Base-by-base conservation (phyloP, 257 asterid genomes). In the Fraxinus quadrangulata region DNA sequence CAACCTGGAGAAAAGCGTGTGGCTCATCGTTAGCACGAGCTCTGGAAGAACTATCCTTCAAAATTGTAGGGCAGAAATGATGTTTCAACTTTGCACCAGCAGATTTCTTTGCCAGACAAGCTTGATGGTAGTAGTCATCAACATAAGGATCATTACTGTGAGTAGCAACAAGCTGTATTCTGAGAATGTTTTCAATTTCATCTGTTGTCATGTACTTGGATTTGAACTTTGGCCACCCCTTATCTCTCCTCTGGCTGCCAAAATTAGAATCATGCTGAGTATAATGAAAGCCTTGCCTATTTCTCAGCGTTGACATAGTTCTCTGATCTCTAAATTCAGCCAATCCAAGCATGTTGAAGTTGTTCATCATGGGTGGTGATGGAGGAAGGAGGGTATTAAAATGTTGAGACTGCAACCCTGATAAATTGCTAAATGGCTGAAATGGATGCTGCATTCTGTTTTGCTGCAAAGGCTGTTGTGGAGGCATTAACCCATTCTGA, bases 71-170 rank as follows among this genome's bases (percentile, higher is more conserved):
- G 81, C 97, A 93, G 88, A 95, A 95, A 80, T 90, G 99, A 84
- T 90, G 99, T 83, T 74, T 95, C 84, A 89, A 74, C 88, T 89
- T 88, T 36, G 94, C 89, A 65, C 91, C 94, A 26, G 91, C 77
- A 36, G 96, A 88, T 85, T 87, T 95, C 77, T 87, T 87, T 7
- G 96, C 91, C 30, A 93, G 91, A 85, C 96, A 87, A 80, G 97
- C 99, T 82, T 95, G 99, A 80, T 90, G 92, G 78, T 92, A 95
- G 81, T 91, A 95, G 87, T 93, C 98, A 74, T 95, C 99, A 47
- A 88, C 86, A 73, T 95, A 95, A 21, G 99, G 99, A 75, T 95
- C 96, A 71, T 89, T 92, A 90, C 97, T 90, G 78, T 93, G 99
- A 13, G 99, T 89, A 67, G 97, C 98, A 42, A 92, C 87, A 63